Conservation (phyloP, 352 stramenopile species). For the Chrysophaeum taylorii region DNA sequence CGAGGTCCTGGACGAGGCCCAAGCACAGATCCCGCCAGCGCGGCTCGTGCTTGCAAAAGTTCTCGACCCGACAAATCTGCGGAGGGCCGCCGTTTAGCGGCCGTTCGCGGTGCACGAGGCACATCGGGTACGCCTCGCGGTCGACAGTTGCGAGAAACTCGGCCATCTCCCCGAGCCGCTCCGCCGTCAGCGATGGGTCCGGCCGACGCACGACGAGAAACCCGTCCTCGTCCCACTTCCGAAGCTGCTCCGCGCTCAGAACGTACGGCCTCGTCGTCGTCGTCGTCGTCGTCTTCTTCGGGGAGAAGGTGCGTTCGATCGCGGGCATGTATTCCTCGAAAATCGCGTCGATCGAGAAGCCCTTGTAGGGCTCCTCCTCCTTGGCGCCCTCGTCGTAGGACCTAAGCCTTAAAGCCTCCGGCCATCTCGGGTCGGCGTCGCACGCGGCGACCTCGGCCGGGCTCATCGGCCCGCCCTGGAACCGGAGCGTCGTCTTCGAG, state of each 20-base stretch:
- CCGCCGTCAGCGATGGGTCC: background rate
- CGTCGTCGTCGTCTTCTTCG: too few species aligned
- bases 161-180: constrained; percentile 17
- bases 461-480: constrained; percentile 13
- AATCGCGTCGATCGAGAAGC: too few species aligned
- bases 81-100: background rate
- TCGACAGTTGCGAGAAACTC: constrained; percentile 15
- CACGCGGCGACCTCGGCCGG: constrained; percentile 12
- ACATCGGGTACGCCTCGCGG: constrained; percentile 17
- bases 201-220: constrained; percentile 20
- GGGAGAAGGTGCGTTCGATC: too few species aligned
- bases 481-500: constrained; percentile 10
- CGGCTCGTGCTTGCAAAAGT: constrained; percentile 20
- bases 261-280: too few species aligned
- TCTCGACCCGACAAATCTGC: constrained; percentile 25
- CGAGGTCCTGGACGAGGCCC: constrained; percentile 22
- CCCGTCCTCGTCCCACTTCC: constrained; percentile 16
- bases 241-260: constrained; percentile 18
- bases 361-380: too few species aligned
- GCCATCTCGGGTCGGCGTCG: constrained; percentile 12
- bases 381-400: constrained; percentile 19
- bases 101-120: constrained; percentile 21
- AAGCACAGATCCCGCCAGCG: constrained; percentile 16
- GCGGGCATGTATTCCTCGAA: too few species aligned
- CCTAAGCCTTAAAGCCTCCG: constrained; percentile 11